Conservation (phyloP, 768 basidiomycete species). For the Serendipita sp. region DNA sequence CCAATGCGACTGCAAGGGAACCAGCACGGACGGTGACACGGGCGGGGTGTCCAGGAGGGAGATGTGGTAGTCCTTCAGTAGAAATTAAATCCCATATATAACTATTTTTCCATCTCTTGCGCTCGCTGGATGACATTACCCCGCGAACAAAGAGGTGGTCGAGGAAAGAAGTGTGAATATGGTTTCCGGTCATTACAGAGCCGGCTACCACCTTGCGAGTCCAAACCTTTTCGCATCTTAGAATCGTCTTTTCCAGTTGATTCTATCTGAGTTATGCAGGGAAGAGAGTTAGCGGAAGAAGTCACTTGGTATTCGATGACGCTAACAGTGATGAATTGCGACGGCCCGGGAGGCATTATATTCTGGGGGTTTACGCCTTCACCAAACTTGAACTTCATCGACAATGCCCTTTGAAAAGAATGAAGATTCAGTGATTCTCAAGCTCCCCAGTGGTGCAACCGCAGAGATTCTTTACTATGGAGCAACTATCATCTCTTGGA, state of each 20-base stretch:
- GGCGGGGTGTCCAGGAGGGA: neutral
- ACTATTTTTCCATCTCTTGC: neutral
- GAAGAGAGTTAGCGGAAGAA: too few relatives aligned
- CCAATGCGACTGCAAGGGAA: neutral
- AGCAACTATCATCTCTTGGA: slow-evolving; percentile 82
- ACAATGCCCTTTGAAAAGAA: slow-evolving; percentile 30
- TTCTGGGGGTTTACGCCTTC: too few relatives aligned
- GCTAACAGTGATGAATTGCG: too few relatives aligned
- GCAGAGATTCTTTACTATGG: slow-evolving; percentile 57
- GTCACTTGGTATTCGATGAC: too few relatives aligned
- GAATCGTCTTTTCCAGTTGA: too few relatives aligned
- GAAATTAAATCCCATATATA: neutral
- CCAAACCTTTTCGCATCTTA: neutral
- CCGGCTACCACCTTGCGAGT: neutral
- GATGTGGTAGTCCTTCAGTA: neutral
- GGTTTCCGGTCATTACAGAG: neutral
- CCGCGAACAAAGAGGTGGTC: neutral
- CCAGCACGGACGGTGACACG: neutral
- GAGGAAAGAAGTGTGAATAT: too few relatives aligned
- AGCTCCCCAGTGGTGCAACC: neutral
- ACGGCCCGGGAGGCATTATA: too few relatives aligned
- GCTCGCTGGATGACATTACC: neutral
- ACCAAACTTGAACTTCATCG: neutral
- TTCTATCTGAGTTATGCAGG: too few relatives aligned
- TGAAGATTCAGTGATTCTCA: slow-evolving; percentile 22